phyloP scores from a whole-genome alignment of 768 basidiomycete species.

The Candolleomyces aberdarensis region DNA sequence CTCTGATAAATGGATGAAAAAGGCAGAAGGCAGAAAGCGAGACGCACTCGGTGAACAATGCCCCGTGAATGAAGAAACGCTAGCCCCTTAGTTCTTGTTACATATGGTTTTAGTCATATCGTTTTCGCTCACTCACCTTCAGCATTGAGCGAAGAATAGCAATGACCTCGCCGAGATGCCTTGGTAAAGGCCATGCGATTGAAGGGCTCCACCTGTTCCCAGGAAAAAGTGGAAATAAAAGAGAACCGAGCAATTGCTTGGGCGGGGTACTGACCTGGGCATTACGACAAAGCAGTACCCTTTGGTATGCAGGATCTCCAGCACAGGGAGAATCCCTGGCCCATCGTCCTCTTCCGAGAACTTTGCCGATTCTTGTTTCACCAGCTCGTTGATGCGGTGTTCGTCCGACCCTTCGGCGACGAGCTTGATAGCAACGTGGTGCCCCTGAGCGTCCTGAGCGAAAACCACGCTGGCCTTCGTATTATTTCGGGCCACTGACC shows the following conservation, averaged over 20 bases:
- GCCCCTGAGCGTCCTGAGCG: slow-evolving; percentile 18
- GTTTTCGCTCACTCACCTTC: background rate
- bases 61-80: background rate
- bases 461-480: background rate
- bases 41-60: background rate
- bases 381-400: slow-evolving; percentile 16
- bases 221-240: background rate
- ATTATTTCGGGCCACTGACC: no score
- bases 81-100: background rate
- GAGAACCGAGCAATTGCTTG: no score
- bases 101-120: no score
- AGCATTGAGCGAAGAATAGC: background rate
- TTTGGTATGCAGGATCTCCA: slow-evolving; percentile 18
- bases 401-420: slow-evolving; percentile 20
- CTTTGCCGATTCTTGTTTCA: slow-evolving; percentile 11
- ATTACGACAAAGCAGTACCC: slow-evolving; percentile 25
- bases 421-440: slow-evolving; percentile 25
- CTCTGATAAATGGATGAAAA: background rate
- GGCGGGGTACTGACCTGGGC: slow-evolving; percentile 18
- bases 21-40: background rate
- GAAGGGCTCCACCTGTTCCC: background rate
- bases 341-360: slow-evolving; percentile 4
- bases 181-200: background rate
- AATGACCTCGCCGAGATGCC: background rate
- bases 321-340: slow-evolving; percentile 17